Base-by-base conservation (phyloP, 345 rosid genomes). In the Draba incana region DNA sequence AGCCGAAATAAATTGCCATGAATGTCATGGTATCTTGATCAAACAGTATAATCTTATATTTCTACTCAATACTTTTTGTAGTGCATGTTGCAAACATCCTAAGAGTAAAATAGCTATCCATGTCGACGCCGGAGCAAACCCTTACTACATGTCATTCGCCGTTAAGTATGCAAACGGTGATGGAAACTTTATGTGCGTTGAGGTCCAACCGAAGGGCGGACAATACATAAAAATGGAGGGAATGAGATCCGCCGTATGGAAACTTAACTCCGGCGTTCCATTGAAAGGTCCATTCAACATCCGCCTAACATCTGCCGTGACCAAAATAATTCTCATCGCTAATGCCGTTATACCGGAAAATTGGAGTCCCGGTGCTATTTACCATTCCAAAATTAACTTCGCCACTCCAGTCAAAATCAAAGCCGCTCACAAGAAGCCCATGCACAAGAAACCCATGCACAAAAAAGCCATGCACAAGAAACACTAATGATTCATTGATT, bases 191-290 rank as follows among this genome's bases (percentile, higher is more conserved):
- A 68, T 62, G 1, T 66, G 83, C 0, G 84, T 84, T 2, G 84
- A 79, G 25, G 35, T 88, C 24, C 84, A 81, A 76, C 79, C 82
- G 25, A 78, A 83, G 5, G 46, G 86, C 0, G 77, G 68, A 39
- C 16, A 76, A 0, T 90, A 87, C 85, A n/a, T 81, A 16, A 73
- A 87, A 20, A 84, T 87, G 94, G 83, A 82, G 37, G 75, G 47
- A 15, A 85, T 85, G 1, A 86, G 90, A 88, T 92, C 92, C 45
- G 89, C 90, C 0, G 79, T 81, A 14, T 90, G 94, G 98, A 75
- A 72, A 35, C 78, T 84, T 8, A 60, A 80, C 75, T 33, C 83
- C 0, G 90, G 88, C 4, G 64, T 77, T 0, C n/a, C 66, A 4
- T 61, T 90, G 51, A 76, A 49, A 4, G 85, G 84, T 8, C 94